phyloP scores from a whole-genome alignment of 2,329 filamentous ascomycete genomes.

The Trichoderma sp. region DNA sequence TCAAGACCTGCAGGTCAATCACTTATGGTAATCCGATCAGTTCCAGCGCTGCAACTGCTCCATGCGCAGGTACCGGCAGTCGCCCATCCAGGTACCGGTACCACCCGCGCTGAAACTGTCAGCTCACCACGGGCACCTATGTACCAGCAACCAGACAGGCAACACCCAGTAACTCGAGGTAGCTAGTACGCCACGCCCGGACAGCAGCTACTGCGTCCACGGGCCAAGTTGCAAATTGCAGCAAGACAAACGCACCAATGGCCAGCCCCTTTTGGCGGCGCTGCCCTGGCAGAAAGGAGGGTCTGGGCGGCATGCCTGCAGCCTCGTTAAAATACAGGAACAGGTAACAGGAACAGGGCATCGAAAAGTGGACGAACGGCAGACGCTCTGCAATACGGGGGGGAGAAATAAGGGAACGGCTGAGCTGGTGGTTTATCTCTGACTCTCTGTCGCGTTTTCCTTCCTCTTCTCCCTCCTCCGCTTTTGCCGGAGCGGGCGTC shows the following conservation, averaged over 20 bases:
- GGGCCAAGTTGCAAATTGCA: constrained; percentile 10
- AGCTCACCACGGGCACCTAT: too few relatives aligned
- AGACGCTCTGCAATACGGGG: constrained; percentile 16
- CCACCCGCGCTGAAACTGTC: not conserved
- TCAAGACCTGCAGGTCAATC: too few relatives aligned
- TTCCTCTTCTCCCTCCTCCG: constrained; percentile 22
- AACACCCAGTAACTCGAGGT: not conserved
- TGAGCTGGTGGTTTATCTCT: not conserved
- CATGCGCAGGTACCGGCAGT: constrained; percentile 7
- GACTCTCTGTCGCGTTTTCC: not conserved
- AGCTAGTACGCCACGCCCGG: not conserved
- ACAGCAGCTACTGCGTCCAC: not conserved
- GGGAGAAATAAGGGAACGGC: not conserved
- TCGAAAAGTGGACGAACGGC: constrained; percentile 24
- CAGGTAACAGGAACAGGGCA: not conserved
- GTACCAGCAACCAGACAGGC: too few relatives aligned
- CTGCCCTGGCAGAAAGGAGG: constrained; percentile 18
- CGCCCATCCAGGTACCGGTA: constrained; percentile 3
- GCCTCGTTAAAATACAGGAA: constrained; percentile 1
- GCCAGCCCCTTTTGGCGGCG: constrained; percentile 26
- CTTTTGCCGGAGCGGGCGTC: constrained; percentile 19
- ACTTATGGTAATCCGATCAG: too few relatives aligned
- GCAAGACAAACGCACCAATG: constrained; percentile 25
- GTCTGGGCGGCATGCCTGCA: constrained; percentile 25
- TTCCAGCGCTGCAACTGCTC: constrained; percentile 10